phyloP scores from a whole-genome alignment of 345 rosid genomes.

The Anacardium occidentale region DNA sequence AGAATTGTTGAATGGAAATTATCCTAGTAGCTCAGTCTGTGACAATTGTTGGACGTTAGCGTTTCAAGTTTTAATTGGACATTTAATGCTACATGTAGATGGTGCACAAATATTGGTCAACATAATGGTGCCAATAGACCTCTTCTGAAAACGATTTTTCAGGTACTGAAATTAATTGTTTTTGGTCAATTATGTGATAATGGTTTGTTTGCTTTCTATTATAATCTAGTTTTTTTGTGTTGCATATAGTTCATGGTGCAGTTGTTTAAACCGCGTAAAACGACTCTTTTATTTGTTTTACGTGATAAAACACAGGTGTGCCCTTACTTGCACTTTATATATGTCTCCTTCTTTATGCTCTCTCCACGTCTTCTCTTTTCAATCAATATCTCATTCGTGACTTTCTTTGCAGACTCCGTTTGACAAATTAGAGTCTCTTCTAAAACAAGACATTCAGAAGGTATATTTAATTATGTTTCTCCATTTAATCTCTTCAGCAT shows the following conservation, averaged over 20 bases:
- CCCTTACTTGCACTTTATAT: not conserved
- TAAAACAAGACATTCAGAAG: constrained; percentile 82
- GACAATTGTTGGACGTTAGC: no score
- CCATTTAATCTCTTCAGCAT: no score
- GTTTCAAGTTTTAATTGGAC: constrained; percentile 17
- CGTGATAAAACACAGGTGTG: constrained; percentile 86
- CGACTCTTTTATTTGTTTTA: constrained; percentile 80
- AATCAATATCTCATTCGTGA: constrained; percentile 1
- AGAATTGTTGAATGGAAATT: no score
- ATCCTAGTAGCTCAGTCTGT: no score
- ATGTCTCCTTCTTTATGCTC: not conserved
- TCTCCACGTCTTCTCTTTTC: constrained; percentile 6
- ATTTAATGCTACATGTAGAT: constrained; percentile 44
- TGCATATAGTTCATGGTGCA: constrained; percentile 72
- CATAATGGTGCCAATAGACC: constrained; percentile 92
- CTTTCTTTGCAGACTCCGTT: constrained; percentile 58
- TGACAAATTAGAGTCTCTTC: constrained; percentile 55
- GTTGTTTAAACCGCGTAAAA: constrained; percentile 84
- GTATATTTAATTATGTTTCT: no score
- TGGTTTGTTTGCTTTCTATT: no score
- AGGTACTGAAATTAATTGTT: constrained; percentile 39
- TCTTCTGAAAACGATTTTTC: constrained; percentile 82
- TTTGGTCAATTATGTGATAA: constrained; percentile 7
- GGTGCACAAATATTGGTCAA: constrained; percentile 92
- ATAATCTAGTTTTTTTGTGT: constrained; percentile 13